These are phyloP conservation scores for Canna indica DNA, from an alignment of 176 grass and related monocot genomes.

Conservation along the genomic window DNA sequence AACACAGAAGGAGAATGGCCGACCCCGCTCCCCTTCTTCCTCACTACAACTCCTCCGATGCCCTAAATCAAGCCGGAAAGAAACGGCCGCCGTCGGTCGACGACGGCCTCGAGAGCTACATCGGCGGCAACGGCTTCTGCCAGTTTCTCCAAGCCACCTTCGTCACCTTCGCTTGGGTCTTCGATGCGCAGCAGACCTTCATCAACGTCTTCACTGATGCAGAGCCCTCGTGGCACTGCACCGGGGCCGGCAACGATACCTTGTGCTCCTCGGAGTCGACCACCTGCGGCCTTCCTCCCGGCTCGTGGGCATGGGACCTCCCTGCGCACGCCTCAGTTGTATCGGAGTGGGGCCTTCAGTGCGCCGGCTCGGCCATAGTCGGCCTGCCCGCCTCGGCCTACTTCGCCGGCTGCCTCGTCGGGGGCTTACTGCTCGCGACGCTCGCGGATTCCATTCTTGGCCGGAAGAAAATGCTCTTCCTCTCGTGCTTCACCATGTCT, in stretches of 20 bases:
- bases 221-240: constrained; percentile 68
- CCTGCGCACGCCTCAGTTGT: constrained; percentile 37
- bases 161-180: constrained; percentile 61
- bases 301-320: constrained; percentile 58
- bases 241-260: constrained; percentile 12
- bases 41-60: not conserved
- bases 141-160: constrained; percentile 57
- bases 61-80: not conserved
- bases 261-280: constrained; percentile 24
- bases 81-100: constrained; percentile 33
- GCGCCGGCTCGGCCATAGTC: constrained; percentile 49
- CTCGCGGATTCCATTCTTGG: constrained; percentile 73
- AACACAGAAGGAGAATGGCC: not conserved
- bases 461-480: constrained; percentile 68
- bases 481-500: constrained; percentile 50
- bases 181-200: constrained; percentile 95
- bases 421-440: constrained; percentile 64
- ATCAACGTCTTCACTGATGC: constrained; percentile 85
- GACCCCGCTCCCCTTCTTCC: constrained; percentile 3
- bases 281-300: constrained; percentile 35
- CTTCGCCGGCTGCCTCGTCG: constrained; percentile 63
- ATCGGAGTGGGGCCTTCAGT: constrained; percentile 77
- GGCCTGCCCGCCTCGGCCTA: constrained; percentile 73
- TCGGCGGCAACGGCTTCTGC: constrained; percentile 23
- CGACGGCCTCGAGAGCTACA: constrained; percentile 27